A percentile compares a stretch with the other conserved stretches of the same genome.
Conservation (phyloP, 805 yeast genomes). For the Schizosaccharomyces pombe region DNA sequence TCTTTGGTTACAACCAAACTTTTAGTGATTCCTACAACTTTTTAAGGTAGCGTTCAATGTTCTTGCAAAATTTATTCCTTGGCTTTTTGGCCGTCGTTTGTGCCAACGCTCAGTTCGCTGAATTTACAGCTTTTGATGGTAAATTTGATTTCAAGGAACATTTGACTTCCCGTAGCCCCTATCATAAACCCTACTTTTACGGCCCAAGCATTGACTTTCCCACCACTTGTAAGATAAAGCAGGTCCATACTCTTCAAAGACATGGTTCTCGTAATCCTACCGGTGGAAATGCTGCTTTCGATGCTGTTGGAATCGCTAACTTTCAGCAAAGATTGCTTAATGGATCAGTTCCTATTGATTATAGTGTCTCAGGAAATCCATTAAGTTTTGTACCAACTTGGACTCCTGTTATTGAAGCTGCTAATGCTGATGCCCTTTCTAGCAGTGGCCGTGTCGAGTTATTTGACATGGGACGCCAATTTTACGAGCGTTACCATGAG, state of each 20-base stretch:
- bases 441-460: background rate
- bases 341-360: background rate
- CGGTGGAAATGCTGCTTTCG: slow-evolving; percentile 5
- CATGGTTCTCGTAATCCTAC: slow-evolving; percentile 66
- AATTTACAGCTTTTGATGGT: background rate
- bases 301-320: background rate
- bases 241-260: slow-evolving; percentile 47
- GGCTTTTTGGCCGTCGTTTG: too few relatives aligned
- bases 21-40: too few relatives aligned
- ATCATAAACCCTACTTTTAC: background rate
- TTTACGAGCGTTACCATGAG: background rate
- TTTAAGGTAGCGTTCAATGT: too few relatives aligned
- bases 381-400: background rate
- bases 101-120: background rate
- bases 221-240: slow-evolving; percentile 21
- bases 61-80: too few relatives aligned
- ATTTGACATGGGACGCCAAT: background rate
- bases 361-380: background rate
- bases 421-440: background rate
- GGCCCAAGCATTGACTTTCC: background rate
- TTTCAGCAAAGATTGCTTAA: background rate
- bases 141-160: background rate
- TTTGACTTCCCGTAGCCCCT: background rate
- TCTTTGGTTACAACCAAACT: too few relatives aligned
- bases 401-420: background rate